Evolutionary conservation across 1,139 yeast species (phyloP).

Genomic region (Meyerozyma elateridarum): DNA sequence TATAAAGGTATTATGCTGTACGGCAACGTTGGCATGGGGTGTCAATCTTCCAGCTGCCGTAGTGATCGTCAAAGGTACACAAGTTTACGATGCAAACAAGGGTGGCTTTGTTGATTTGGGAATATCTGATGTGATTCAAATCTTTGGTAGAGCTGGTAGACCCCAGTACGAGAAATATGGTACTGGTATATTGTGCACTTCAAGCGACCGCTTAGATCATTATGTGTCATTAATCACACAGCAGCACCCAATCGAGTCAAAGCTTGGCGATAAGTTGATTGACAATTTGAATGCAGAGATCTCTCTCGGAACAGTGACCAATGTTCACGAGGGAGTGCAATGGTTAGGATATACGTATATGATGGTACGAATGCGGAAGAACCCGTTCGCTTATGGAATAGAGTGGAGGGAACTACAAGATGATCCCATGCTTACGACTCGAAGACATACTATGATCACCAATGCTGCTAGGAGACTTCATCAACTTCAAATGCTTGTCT

Average conservation of each 20-base stretch:
- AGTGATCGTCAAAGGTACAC: constrained; percentile 94
- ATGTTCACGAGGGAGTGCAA: constrained; percentile 88
- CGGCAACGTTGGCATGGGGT: constrained; percentile 99
- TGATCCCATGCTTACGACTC: constrained; percentile 75
- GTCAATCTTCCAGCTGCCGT: constrained; percentile 98
- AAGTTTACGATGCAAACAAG: constrained; percentile 87
- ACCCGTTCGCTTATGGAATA: constrained; percentile 91
- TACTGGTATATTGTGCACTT: constrained; percentile 85
- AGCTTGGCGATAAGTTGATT: constrained; percentile 67
- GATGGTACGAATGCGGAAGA: constrained; percentile 90
- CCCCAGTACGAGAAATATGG: constrained; percentile 94
- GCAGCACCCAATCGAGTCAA: constrained; percentile 95
- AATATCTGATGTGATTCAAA: constrained; percentile 93
- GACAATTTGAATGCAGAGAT: constrained; percentile 96
- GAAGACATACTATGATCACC: constrained; percentile 70
- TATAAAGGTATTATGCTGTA: constrained; percentile 86
- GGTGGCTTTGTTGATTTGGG: constrained; percentile 95
- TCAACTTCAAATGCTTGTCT: constrained; percentile 85
- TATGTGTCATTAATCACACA: constrained; percentile 84
- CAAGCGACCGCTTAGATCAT: constrained; percentile 77
- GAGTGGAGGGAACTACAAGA: constrained; percentile 79
- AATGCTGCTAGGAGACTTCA: constrained; percentile 82
- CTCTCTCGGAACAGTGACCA: constrained; percentile 91
- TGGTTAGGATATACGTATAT: constrained; percentile 97
- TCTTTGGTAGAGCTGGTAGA: constrained; percentile 99